These are phyloP conservation scores for Hydnomerulius pinastri DNA, from an alignment of 768 basidiomycete genomes.

Conservation along the genomic window DNA sequence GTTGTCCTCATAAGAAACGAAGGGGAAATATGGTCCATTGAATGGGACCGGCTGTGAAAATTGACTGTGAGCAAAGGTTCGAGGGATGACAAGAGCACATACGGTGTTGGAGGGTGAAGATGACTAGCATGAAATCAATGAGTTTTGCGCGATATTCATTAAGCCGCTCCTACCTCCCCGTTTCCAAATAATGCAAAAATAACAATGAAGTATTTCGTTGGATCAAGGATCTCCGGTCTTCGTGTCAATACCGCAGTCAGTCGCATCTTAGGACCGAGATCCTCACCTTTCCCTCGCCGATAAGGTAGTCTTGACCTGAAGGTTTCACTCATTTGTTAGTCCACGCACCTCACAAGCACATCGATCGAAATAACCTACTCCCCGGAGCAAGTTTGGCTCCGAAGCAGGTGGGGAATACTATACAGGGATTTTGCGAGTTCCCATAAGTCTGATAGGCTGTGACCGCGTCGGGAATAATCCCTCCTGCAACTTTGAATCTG, in stretches of 20 bases:
- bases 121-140: slow-evolving; percentile 37
- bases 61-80: not conserved
- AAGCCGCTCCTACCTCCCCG: slow-evolving; percentile 48
- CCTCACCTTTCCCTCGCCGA: slow-evolving; percentile 53
- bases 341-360: no score
- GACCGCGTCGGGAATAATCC: slow-evolving; percentile 54
- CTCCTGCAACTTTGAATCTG: slow-evolving; percentile 51
- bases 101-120: slow-evolving; percentile 61
- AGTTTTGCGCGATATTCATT: not conserved
- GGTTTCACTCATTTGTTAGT: slow-evolving; percentile 3
- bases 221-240: slow-evolving; percentile 45
- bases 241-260: not conserved
- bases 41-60: slow-evolving; percentile 48
- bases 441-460: slow-evolving; percentile 63
- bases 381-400: slow-evolving; percentile 47
- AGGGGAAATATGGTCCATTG: slow-evolving; percentile 62
- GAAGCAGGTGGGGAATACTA: slow-evolving; percentile 62
- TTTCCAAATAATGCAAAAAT: slow-evolving; percentile 61
- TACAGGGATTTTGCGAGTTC: slow-evolving; percentile 50
- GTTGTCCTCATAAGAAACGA: slow-evolving; percentile 58
- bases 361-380: slow-evolving; percentile 34
- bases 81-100: not conserved
- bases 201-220: slow-evolving; percentile 54
- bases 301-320: slow-evolving; percentile 50
- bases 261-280: not conserved